Conservation (phyloP, 2,329 filamentous ascomycete genomes). For the Spiromastix sp. region DNA sequence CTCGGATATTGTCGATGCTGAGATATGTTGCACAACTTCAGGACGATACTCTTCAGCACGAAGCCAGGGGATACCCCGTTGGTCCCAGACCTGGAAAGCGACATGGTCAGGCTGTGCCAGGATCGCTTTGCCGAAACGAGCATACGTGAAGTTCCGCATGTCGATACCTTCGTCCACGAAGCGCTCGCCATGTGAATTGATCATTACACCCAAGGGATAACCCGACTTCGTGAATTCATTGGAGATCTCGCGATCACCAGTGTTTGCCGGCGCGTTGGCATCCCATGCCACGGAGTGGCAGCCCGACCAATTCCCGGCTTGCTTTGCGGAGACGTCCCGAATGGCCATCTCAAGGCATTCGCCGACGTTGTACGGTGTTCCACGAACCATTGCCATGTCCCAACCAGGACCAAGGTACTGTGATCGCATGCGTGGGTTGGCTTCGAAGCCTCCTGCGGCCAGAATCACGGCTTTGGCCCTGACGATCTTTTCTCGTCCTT, state of each 20-base stretch:
- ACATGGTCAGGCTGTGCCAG: conserved; percentile 46
- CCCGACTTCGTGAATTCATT: conserved; percentile 62
- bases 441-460: conserved; percentile 53
- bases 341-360: conserved; percentile 46
- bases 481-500: conserved; percentile 11
- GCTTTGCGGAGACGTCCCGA: conserved; percentile 39
- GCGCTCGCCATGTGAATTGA: conserved; percentile 48
- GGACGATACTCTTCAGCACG: conserved; percentile 52
- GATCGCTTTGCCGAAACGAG: conserved; percentile 53
- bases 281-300: conserved; percentile 59
- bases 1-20: conserved; percentile 42
- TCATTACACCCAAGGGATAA: conserved; percentile 56
- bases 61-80: conserved; percentile 41
- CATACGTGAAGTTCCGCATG: conserved; percentile 58
- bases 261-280: conserved; percentile 45
- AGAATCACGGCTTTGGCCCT: conserved; percentile 18
- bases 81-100: conserved; percentile 58
- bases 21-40: conserved; percentile 45
- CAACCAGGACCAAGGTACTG: conserved; percentile 49
- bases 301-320: conserved; percentile 51
- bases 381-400: conserved; percentile 53
- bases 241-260: conserved; percentile 48
- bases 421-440: conserved; percentile 46
- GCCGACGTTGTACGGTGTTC: conserved; percentile 56
- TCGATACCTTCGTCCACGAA: conserved; percentile 60